Conservation (phyloP, 805 yeast genomes). For the Myxozyma udenii region DNA sequence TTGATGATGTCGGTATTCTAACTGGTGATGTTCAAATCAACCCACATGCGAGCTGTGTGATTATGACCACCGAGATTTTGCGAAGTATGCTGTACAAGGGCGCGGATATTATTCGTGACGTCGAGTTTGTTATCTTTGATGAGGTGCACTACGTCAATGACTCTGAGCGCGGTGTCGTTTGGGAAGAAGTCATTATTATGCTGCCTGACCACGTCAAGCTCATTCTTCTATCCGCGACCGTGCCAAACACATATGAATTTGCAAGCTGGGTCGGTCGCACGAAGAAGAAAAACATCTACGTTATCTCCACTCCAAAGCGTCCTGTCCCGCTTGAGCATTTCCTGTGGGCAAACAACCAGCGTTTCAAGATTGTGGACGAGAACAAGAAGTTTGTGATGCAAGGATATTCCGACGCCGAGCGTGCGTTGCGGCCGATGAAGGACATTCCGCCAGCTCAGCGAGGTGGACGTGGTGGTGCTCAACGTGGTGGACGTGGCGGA, state of each 20-base stretch:
- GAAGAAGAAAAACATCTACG: conserved; percentile 91
- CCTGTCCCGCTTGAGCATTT: conserved; percentile 92
- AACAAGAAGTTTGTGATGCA: conserved; percentile 63
- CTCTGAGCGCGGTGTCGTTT: conserved; percentile 94
- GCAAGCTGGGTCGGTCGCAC: conserved; percentile 99
- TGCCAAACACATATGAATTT: conserved; percentile 96
- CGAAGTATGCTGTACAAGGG: conserved; percentile 95
- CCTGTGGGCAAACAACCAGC: conserved; percentile 74
- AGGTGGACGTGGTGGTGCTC: conserved; percentile 41
- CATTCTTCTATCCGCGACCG: conserved; percentile 90
- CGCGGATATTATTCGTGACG: conserved; percentile 93
- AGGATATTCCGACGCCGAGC: conserved; percentile 39
- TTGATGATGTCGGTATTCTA: conserved; percentile 85
- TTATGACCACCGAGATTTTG: conserved; percentile 96
- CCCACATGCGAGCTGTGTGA: conserved; percentile 91
- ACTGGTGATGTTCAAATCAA: conserved; percentile 98
- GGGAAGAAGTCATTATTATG: conserved; percentile 99
- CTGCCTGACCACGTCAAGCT: conserved; percentile 93
- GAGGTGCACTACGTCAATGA: conserved; percentile 98
- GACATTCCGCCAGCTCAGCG: conserved; percentile 40
- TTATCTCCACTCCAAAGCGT: conserved; percentile 91
- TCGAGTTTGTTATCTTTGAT: conserved; percentile 94
- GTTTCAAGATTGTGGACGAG: conserved; percentile 71
- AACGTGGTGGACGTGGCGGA: conserved; percentile 37
- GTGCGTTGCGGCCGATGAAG: conserved; percentile 41